Evolutionary conservation across 75 land plant genomes (phyloP).

Genomic region (Cunninghamia lanceolata): DNA sequence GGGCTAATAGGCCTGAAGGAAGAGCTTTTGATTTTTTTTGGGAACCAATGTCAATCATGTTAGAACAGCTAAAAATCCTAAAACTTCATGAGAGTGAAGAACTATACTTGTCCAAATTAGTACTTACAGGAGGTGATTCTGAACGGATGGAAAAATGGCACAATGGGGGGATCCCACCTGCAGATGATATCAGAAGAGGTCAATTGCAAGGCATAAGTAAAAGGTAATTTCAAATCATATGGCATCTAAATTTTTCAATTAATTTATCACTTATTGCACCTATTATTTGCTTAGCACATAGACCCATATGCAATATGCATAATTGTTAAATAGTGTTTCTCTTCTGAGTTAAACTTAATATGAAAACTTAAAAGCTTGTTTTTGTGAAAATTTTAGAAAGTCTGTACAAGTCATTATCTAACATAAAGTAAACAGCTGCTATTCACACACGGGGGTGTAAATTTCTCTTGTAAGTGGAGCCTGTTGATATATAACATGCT

Average conservation of each 20-base stretch:
- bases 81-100: constrained; percentile 67
- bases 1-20: constrained; percentile 66
- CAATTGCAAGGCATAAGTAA: constrained; percentile 78
- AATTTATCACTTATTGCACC: neutral
- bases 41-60: constrained; percentile 70
- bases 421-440: too few species aligned
- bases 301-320: neutral
- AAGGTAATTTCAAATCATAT: constrained; percentile 40
- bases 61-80: constrained; percentile 73
- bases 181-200: constrained; percentile 66
- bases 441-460: neutral
- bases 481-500: neutral
- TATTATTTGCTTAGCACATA: neutral
- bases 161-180: constrained; percentile 56
- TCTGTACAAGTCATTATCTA: too few species aligned
- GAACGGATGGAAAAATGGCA: constrained; percentile 70
- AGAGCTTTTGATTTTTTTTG: constrained; percentile 72
- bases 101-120: constrained; percentile 47
- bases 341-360: neutral
- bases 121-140: constrained; percentile 46
- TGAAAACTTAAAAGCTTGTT: too few species aligned
- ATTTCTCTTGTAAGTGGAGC: neutral
- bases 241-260: neutral
- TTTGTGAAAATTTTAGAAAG: neutral
- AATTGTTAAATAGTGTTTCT: neutral